These are phyloP conservation scores for Nidula niveotomentosa DNA, from an alignment of 1,284 basidiomycete species.

Conservation along the genomic window DNA sequence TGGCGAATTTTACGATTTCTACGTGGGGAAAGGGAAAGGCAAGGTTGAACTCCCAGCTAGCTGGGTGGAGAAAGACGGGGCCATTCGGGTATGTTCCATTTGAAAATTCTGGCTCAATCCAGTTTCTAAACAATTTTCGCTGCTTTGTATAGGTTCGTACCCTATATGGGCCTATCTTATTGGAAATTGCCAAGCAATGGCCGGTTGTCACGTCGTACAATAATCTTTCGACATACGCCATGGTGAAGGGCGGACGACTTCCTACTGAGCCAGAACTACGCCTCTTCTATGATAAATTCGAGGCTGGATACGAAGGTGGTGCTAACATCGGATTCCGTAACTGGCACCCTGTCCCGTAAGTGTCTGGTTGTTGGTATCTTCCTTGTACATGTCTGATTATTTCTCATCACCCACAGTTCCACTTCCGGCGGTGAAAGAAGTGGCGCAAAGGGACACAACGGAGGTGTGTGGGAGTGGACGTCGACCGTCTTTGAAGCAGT, in stretches of 20 bases:
- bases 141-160: slow-evolving; percentile 64
- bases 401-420: slow-evolving; percentile 43
- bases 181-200: slow-evolving; percentile 82
- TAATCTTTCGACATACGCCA: slow-evolving; percentile 80
- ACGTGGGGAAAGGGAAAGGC: slow-evolving; percentile 34
- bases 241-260: slow-evolving; percentile 84
- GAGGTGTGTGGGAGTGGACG: slow-evolving; percentile 99
- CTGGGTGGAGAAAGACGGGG: slow-evolving; percentile 59
- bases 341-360: slow-evolving; percentile 92
- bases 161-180: slow-evolving; percentile 81
- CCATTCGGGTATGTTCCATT: slow-evolving; percentile 38
- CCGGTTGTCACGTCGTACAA: slow-evolving; percentile 84
- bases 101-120: neutral
- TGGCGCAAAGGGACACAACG: slow-evolving; percentile 74
- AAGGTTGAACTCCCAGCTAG: slow-evolving; percentile 59
- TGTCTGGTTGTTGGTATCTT: slow-evolving; percentile 11
- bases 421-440: slow-evolving; percentile 53
- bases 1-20: slow-evolving; percentile 70
- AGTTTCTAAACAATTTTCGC: neutral
- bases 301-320: slow-evolving; percentile 68
- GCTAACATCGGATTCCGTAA: slow-evolving; percentile 87
- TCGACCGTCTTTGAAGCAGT: slow-evolving; percentile 72
- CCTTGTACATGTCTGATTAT: neutral
- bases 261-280: slow-evolving; percentile 91
- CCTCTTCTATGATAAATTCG: slow-evolving; percentile 72